These are phyloP conservation scores for Talaromyces sp. DNA, from an alignment of 2,329 filamentous ascomycete genomes.

Conservation along the genomic window DNA sequence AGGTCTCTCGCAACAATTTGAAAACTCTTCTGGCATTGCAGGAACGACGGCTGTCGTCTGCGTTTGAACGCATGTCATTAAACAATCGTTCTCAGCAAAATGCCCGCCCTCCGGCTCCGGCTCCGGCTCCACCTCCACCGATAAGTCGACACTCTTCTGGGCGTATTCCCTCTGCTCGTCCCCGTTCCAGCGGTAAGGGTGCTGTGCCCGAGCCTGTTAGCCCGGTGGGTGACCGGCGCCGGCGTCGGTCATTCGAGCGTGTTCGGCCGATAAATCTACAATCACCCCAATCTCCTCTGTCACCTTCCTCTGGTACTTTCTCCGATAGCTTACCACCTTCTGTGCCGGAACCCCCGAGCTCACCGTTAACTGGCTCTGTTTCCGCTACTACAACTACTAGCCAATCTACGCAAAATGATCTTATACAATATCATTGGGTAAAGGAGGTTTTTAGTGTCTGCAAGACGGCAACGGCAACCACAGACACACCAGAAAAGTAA, in stretches of 20 bases:
- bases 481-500: constrained; percentile 35
- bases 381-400: constrained; percentile 23
- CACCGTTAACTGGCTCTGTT: constrained; percentile 36
- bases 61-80: constrained; percentile 17
- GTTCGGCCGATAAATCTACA: constrained; percentile 26
- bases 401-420: constrained; percentile 32
- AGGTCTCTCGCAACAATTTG: constrained; percentile 29
- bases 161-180: no score
- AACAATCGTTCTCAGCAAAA: not conserved
- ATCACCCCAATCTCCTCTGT: constrained; percentile 32
- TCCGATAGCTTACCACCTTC: constrained; percentile 33
- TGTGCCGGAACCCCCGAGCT: constrained; percentile 36
- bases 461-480: constrained; percentile 33
- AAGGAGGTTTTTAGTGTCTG: constrained; percentile 39
- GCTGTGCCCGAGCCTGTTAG: constrained; percentile 31
- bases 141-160: no score
- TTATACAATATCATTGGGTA: constrained; percentile 46
- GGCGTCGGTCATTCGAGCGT: constrained; percentile 41
- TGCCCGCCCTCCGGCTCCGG: not conserved
- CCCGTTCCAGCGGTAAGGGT: constrained; percentile 30
- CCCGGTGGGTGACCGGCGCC: constrained; percentile 32
- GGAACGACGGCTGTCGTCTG: constrained; percentile 30
- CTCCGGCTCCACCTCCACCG: no score
- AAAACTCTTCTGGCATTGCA: constrained; percentile 33
- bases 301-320: constrained; percentile 32